These are phyloP conservation scores for Picochlorum sp. DNA, from an alignment of 139 green algal species.

Conservation along the genomic window DNA sequence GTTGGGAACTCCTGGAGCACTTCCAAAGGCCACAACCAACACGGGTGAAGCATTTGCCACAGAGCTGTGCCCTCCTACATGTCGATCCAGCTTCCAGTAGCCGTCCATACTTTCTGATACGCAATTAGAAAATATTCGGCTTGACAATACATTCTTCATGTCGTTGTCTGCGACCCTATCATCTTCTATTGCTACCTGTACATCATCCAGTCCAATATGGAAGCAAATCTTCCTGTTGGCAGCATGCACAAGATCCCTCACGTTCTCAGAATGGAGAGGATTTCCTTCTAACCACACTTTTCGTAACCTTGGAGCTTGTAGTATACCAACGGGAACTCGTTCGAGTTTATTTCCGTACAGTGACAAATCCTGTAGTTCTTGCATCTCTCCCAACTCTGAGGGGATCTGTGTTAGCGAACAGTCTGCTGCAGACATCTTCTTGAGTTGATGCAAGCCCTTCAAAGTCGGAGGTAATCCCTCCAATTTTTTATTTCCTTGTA, in stretches of 20 bases:
- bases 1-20: conserved; percentile 87
- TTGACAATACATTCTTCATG: background rate
- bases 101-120: conserved; percentile 18
- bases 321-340: conserved; percentile 14
- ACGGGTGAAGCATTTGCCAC: conserved; percentile 18
- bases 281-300: conserved; percentile 74
- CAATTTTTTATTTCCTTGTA: conserved; percentile 56
- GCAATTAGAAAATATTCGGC: background rate
- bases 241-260: conserved; percentile 27
- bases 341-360: conserved; percentile 37
- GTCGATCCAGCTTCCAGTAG: conserved; percentile 77
- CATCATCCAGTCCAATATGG: conserved; percentile 42
- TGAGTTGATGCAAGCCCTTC: conserved; percentile 21
- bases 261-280: conserved; percentile 29
- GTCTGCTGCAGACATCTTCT: conserved; percentile 41
- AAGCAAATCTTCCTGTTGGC: conserved; percentile 12
- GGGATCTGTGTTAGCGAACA: conserved; percentile 31
- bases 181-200: conserved; percentile 12
- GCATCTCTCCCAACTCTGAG: background rate
- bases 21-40: conserved; percentile 88
- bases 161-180: background rate
- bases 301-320: conserved; percentile 15
- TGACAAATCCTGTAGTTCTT: conserved; percentile 20
- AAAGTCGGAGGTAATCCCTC: conserved; percentile 32
- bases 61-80: background rate